Conservation (phyloP, 148 eudicot species). For the Rhododendron griersonianum region DNA sequence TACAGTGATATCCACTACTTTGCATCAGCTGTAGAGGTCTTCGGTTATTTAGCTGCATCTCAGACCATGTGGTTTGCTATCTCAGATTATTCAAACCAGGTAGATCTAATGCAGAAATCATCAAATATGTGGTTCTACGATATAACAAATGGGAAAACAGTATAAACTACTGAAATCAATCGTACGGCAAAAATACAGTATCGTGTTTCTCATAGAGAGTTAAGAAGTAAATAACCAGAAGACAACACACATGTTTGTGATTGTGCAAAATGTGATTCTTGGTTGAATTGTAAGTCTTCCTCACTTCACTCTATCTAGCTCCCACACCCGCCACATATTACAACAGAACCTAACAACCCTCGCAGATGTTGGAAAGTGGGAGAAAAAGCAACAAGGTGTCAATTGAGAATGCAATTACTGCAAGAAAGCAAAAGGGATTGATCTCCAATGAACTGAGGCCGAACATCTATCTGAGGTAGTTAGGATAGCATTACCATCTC, state of each 20-base stretch:
- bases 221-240: background rate
- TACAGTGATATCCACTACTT: background rate
- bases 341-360: background rate
- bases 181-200: background rate
- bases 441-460: background rate
- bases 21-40: background rate
- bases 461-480: background rate
- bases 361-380: background rate
- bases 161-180: background rate
- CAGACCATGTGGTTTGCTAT: background rate
- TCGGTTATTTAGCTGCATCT: background rate
- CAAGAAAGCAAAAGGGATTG: conserved; percentile 3
- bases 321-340: background rate
- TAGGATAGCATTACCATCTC: background rate
- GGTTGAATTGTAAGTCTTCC: background rate
- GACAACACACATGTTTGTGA: background rate
- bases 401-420: background rate
- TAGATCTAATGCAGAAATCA: background rate
- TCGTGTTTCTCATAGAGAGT: background rate
- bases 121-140: background rate
- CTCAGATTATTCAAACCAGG: background rate
- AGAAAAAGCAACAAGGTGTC: background rate
- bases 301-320: background rate
- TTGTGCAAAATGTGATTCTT: background rate
- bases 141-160: background rate